These are phyloP conservation scores for Tetradesmus lagerheimii DNA, from an alignment of 139 green algal species.

Conservation along the genomic window DNA sequence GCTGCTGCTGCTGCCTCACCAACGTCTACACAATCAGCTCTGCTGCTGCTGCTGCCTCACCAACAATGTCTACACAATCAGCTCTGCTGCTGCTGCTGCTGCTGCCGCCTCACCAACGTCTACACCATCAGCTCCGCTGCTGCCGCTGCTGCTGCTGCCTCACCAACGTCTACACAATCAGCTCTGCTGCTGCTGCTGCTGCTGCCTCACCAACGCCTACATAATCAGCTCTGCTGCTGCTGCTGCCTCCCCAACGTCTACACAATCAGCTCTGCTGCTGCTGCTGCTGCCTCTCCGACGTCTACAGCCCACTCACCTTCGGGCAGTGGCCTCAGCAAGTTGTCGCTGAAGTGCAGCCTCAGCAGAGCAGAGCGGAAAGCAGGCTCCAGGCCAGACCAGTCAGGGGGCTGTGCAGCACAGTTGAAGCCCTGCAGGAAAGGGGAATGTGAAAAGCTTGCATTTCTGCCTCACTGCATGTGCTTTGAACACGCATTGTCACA, in stretches of 20 bases:
- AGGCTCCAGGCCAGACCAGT: slow-evolving; percentile 49
- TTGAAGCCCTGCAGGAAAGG: slow-evolving; percentile 16
- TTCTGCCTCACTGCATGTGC: not conserved
- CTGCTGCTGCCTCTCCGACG: not conserved
- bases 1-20: slow-evolving; percentile 7
- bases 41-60: not conserved
- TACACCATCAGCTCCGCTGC: no score
- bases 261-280: not conserved
- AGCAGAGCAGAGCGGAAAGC: slow-evolving; percentile 50
- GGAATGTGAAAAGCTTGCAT: not conserved
- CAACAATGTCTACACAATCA: not conserved
- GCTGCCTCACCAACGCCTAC: not conserved
- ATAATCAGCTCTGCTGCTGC: not conserved
- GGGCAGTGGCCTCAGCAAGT: slow-evolving; percentile 52
- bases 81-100: no score
- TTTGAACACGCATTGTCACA: no score
- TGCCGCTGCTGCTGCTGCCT: no score
- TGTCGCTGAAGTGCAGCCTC: slow-evolving; percentile 63
- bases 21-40: no score
- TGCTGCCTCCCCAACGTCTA: no score
- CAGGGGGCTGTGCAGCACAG: not conserved
- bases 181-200: not conserved
- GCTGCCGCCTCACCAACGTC: no score
- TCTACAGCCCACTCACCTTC: slow-evolving; percentile 33
- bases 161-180: no score